Base-by-base conservation (phyloP, 2,329 filamentous ascomycete genomes). In the Bipolaris victoriae region DNA sequence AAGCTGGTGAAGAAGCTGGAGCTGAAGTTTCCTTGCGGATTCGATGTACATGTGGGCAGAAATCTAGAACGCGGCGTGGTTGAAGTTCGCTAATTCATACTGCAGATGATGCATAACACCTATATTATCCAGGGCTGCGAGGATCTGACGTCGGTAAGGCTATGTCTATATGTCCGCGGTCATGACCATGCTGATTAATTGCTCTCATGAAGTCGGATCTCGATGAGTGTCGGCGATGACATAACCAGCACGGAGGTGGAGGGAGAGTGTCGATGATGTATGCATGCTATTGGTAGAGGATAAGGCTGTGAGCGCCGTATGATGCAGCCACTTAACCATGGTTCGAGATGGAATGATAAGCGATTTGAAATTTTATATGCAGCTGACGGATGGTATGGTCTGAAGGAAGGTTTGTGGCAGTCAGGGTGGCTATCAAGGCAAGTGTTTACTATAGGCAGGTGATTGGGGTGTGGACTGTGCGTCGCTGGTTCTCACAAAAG, bases 101-200 rank as follows among this genome's bases (percentile, higher is more conserved):
- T 9, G 16, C 48, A 59, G 57, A 59, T 56, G 24, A 52, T 49
- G 31, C 57, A 59, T 40, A 59, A 59, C 18, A 18, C 47, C 13
- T 59, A 56, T 22, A 41, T 37, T 36, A 59, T 59, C 7, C 26
- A 45, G 24, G 57, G 47, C 6, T 36, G 52, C 13, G 47, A 13
- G 43, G 9, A 6, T 11, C 37, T 54, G 26, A 11, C 49, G 20
- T 18, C 1, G 20, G 37, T 57, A 53, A 31, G 49, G 16, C 7
- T 9, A 18, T 16, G 22, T 26, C 11, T 7, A 20, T 5, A 31
- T 10, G 2, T 31, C 29, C 29, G 10, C 29, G 4, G 29, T 15
- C 7, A 47, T 9, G 11, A 22, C 10, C 15, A 47, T 35, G 16
- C n/a, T 20, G 9, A 33, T 26, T 47, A n/a, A 35, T 22, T 2